phyloP scores from a whole-genome alignment of 2,329 filamentous ascomycete genomes.

The Orbilia brochopaga region DNA sequence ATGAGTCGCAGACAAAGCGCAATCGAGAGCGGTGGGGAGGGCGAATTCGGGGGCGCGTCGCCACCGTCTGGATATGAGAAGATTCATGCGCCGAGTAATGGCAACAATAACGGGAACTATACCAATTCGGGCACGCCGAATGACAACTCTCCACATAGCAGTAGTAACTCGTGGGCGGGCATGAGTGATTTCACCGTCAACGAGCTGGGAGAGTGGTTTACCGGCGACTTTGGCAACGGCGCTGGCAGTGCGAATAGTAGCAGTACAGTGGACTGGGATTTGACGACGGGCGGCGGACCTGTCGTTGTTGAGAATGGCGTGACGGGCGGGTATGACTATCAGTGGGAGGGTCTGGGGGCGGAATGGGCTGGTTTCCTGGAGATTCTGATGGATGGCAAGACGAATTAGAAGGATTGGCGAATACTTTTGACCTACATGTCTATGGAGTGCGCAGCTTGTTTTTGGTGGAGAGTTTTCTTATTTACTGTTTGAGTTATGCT shows the following conservation, averaged over 20 bases:
- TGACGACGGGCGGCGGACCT: conserved; percentile 39
- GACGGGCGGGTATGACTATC: conserved; percentile 48
- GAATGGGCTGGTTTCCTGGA: conserved; percentile 49
- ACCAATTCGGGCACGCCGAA: conserved; percentile 39
- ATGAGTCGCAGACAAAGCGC: conserved; percentile 44
- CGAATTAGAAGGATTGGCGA: conserved; percentile 23
- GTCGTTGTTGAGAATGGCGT: conserved; percentile 48
- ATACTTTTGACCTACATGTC: conserved; percentile 1
- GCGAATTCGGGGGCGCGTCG: conserved; percentile 46
- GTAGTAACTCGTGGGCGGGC: conserved; percentile 40
- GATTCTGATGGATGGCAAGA: conserved; percentile 50
- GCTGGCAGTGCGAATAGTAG: background rate
- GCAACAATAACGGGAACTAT: conserved; percentile 28
- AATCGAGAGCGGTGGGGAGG: conserved; percentile 34
- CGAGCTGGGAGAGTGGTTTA: conserved; percentile 49
- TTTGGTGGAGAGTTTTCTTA: too few species aligned
- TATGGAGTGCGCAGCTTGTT: background rate
- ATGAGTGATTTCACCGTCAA: conserved; percentile 44
- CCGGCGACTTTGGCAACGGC: conserved; percentile 21
- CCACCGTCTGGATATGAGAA: conserved; percentile 50
- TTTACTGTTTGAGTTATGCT: too few species aligned
- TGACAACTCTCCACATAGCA: conserved; percentile 44
- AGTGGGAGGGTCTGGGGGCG: conserved; percentile 43
- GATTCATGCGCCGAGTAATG: conserved; percentile 41
- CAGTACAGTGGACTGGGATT: conserved; percentile 37